A percentile compares a stretch with the other conserved stretches of the same genome.
Evolutionary conservation across 2,329 filamentous ascomycete genomes (phyloP).

Genomic region (Cyanodermella asteris): DNA sequence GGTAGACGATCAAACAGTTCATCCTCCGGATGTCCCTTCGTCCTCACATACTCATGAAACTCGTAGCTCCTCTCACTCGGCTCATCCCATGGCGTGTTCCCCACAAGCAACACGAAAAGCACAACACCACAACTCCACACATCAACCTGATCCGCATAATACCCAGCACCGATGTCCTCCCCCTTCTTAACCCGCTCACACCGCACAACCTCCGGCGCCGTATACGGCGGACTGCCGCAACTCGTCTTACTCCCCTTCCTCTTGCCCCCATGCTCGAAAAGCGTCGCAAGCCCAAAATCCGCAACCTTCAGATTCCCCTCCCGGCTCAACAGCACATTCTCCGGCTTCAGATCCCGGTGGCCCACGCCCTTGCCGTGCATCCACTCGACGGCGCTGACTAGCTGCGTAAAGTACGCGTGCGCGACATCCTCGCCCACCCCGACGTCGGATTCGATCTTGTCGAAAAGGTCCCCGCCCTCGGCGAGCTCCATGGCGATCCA

Average conservation of each 20-base stretch:
- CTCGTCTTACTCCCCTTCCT: constrained; percentile 69
- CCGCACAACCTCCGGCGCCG: constrained; percentile 69
- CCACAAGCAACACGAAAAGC: constrained; percentile 83
- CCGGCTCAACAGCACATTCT: constrained; percentile 77
- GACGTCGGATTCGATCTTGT: constrained; percentile 97
- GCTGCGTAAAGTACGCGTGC: constrained; percentile 86
- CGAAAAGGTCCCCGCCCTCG: constrained; percentile 86
- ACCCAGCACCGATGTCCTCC: constrained; percentile 22
- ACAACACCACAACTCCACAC: constrained; percentile 97
- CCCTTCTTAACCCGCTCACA: constrained; percentile 27
- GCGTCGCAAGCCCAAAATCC: constrained; percentile 85
- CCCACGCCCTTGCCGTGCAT: constrained; percentile 93
- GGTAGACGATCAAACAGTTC: constrained; percentile 70
- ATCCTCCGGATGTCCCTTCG: constrained; percentile 61
- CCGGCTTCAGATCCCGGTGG: constrained; percentile 78
- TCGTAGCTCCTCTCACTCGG: constrained; percentile 73
- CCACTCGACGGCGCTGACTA: constrained; percentile 75
- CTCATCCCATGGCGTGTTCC: constrained; percentile 95
- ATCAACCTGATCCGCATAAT: constrained; percentile 56
- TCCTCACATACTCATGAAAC: constrained; percentile 67
- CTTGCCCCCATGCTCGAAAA: constrained; percentile 75
- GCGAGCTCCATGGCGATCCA: constrained; percentile 99
- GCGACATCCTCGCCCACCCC: constrained; percentile 88
- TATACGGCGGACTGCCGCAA: constrained; percentile 90
- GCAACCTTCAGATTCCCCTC: constrained; percentile 81